phyloP scores from a whole-genome alignment of 176 grass and related monocot species.

The Oryza longistaminata region DNA sequence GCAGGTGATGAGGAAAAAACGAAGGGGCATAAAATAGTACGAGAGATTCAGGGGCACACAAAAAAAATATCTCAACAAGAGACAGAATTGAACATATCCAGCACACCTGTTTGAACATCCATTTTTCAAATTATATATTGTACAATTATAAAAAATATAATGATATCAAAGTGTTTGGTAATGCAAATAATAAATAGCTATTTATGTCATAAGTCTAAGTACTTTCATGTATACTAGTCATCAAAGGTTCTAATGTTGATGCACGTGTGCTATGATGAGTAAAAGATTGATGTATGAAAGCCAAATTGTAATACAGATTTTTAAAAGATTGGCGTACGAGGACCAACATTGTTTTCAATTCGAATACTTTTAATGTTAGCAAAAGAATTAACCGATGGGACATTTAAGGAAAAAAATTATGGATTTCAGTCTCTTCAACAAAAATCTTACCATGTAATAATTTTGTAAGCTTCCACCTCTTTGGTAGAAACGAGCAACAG shows the following conservation, averaged over 20 bases:
- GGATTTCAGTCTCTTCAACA: background rate
- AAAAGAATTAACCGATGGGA: background rate
- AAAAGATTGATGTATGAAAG: background rate
- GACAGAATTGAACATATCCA: background rate
- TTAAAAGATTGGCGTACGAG: too few species aligned
- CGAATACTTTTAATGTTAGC: too few species aligned
- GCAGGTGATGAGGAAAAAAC: too few species aligned
- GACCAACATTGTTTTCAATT: too few species aligned
- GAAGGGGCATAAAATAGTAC: too few species aligned
- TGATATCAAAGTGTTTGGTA: background rate
- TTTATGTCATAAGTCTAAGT: background rate
- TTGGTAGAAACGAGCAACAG: conserved; percentile 96
- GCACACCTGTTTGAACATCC: background rate
- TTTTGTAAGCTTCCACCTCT: conserved; percentile 93
- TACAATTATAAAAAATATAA: background rate
- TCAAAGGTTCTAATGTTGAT: background rate
- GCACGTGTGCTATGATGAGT: background rate
- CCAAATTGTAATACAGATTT: background rate
- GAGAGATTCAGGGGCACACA: too few species aligned
- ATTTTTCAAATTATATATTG: background rate
- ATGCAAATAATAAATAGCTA: background rate
- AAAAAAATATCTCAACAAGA: background rate
- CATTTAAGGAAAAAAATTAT: background rate
- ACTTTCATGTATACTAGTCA: background rate
- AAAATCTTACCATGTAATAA: conserved; percentile 92